Evolutionary conservation across 2,329 filamentous ascomycete genomes (phyloP), one percentile per base, ranked within the genome.

Genomic region (Trichoderma citrinoviride): DNA sequence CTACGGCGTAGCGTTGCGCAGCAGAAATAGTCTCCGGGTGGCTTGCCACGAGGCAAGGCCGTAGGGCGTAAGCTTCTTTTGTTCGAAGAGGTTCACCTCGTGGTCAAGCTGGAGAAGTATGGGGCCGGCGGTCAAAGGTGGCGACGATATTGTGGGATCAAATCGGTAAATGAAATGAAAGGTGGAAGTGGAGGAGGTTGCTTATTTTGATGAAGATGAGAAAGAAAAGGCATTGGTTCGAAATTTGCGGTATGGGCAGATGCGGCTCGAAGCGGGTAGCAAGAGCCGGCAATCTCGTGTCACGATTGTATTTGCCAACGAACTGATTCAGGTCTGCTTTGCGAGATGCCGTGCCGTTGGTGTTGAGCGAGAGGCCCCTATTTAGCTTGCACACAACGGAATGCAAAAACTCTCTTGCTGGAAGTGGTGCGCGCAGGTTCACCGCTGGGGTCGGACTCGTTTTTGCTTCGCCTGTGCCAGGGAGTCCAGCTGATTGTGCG

Each of bases 21-120:
- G 29, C 25, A 52, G 29, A 41, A 50, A 49, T 53, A 61, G 47
- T 61, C 58, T 53, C 47, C 58, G 47, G 37, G 58, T 61, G 47
- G 57, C 57, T 53, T 52, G 58, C 58, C 47, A 53, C 40, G 58
- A 61, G 58, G 47, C n/a, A 44, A 43, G 52, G 49, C 49, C 33
- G 25, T 19, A n/a, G 17, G 54, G 27, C 58, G 47, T 44, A 49
- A 53, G 47, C 25, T 19, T 61, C 5, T 17, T 29, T 27, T 14
- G 21, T 29, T 29, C 27, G 47, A 40, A 8, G 49, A n/a, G 37
- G 37, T 19, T 61, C 25, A 29, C 40, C 46, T 12, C 23, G 12
- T 44, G 14, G 23, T 27, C n/a, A n/a, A 41, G 47, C 47, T 61
- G 47, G 58, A 19, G 37, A 61, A 61, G 17, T 33, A 47, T 44